A percentile compares a stretch with the other conserved stretches of the same genome.
Conservation (phyloP, 2,329 filamentous ascomycete genomes). For the Fusarium denticulatum region DNA sequence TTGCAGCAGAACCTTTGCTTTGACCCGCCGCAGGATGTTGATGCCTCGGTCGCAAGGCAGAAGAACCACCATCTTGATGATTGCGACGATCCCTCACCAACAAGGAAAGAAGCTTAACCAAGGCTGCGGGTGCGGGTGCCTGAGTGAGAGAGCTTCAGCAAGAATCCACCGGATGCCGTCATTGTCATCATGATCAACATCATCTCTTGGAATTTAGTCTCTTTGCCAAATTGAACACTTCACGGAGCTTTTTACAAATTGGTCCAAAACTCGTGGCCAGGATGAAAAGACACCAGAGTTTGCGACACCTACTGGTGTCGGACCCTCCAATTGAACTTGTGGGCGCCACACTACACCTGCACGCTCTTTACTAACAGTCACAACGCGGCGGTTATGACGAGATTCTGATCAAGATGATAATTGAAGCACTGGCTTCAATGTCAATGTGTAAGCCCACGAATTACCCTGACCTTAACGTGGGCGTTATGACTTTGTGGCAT, state of each 20-base stretch:
- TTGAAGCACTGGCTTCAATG: background rate
- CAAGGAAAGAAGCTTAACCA: slow-evolving; percentile 33
- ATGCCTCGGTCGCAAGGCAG: slow-evolving; percentile 40
- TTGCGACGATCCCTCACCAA: slow-evolving; percentile 28
- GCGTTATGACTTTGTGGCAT: background rate
- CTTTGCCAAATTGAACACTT: background rate
- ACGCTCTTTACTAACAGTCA: slow-evolving; percentile 28
- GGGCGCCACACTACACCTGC: slow-evolving; percentile 17
- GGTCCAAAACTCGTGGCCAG: slow-evolving; percentile 1
- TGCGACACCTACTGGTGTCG: slow-evolving; percentile 3
- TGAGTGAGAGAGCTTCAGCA: slow-evolving; percentile 3
- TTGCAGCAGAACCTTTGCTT: slow-evolving; percentile 20
- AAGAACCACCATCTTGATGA: slow-evolving; percentile 12
- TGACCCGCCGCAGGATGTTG: slow-evolving; percentile 10
- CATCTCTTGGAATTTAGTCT: slow-evolving; percentile 8
- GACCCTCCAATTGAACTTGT: background rate
- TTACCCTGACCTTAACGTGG: background rate
- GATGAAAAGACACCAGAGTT: background rate
- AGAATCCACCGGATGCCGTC: slow-evolving; percentile 28
- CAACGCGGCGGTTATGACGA: slow-evolving; percentile 15
- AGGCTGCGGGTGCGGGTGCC: background rate
- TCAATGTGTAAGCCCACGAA: background rate
- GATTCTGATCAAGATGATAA: slow-evolving; percentile 8
- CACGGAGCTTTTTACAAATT: background rate
- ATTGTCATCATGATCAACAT: slow-evolving; percentile 24